Conservation (phyloP, 1,139 yeast species). For the Diutina sp. region DNA sequence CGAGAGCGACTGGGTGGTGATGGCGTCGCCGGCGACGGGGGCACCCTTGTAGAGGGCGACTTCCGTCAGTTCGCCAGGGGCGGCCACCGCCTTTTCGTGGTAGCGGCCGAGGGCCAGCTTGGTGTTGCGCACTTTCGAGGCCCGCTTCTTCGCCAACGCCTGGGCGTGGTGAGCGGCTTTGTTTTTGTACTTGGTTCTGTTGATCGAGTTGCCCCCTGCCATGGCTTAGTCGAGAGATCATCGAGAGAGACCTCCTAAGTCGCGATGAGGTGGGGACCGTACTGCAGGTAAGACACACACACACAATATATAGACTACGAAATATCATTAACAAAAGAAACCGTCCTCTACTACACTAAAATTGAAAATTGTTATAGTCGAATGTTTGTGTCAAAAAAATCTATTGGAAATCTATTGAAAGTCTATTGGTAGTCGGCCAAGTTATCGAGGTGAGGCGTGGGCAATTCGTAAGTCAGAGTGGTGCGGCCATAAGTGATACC, state of each 20-base stretch:
- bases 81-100: conserved; percentile 32
- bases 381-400: too few relatives aligned
- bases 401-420: too few relatives aligned
- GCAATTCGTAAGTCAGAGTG: conserved; percentile 23
- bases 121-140: conserved; percentile 12
- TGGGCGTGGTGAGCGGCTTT: conserved; percentile 41
- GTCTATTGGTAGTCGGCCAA: too few relatives aligned
- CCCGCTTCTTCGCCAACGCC: conserved; percentile 44
- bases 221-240: conserved; percentile 15
- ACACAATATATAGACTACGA: too few relatives aligned
- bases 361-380: too few relatives aligned
- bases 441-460: too few relatives aligned
- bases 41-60: conserved; percentile 46
- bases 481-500: conserved; percentile 38
- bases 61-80: conserved; percentile 45
- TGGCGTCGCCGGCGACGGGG: conserved; percentile 10
- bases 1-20: conserved; percentile 53
- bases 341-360: too few relatives aligned
- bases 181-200: conserved; percentile 61
- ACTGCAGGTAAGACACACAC: neutral
- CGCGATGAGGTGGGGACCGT: neutral
- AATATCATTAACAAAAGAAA: too few relatives aligned
- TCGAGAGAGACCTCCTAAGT: neutral
- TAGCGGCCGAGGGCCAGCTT: conserved; percentile 1
- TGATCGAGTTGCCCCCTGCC: conserved; percentile 74